Evolutionary conservation across 2,329 filamentous ascomycete species (phyloP).

Genomic region (Aspergillus persii): DNA sequence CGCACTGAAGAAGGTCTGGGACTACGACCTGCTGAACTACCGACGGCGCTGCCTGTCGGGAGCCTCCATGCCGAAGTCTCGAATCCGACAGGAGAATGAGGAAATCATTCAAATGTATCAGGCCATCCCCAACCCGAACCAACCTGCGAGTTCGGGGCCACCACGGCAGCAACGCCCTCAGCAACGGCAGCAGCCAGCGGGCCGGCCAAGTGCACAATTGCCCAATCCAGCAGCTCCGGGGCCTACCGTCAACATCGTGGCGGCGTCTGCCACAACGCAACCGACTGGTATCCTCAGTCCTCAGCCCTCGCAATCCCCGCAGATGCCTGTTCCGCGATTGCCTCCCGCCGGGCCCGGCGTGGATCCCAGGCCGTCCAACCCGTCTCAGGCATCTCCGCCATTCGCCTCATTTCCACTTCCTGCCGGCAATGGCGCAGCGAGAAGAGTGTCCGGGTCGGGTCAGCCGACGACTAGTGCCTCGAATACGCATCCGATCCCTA

Average conservation of each 20-base stretch:
- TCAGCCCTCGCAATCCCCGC: not conserved
- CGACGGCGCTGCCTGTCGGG: constrained; percentile 11
- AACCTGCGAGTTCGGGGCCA: not conserved
- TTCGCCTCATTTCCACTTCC: no score
- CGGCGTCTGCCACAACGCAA: not conserved
- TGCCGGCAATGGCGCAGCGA: not conserved
- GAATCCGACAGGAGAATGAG: constrained; percentile 13
- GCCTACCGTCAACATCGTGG: not conserved
- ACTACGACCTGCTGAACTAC: constrained; percentile 20
- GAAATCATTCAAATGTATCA: constrained; percentile 17
- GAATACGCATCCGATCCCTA: not conserved
- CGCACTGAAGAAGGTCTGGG: constrained; percentile 18
- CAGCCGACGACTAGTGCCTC: not conserved
- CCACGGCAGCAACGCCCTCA: not conserved
- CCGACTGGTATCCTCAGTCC: not conserved
- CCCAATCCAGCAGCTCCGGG: not conserved
- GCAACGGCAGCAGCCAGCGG: not conserved
- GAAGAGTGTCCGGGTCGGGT: constrained; percentile 6
- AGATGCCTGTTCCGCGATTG: not conserved
- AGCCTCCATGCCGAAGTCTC: not conserved
- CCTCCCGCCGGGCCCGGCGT: no score
- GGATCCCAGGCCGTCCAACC: no score
- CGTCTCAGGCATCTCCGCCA: no score
- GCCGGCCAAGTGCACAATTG: not conserved
- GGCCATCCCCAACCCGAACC: constrained; percentile 3